Base-by-base conservation (phyloP, 768 basidiomycete species). In the Pholiota microspora region DNA sequence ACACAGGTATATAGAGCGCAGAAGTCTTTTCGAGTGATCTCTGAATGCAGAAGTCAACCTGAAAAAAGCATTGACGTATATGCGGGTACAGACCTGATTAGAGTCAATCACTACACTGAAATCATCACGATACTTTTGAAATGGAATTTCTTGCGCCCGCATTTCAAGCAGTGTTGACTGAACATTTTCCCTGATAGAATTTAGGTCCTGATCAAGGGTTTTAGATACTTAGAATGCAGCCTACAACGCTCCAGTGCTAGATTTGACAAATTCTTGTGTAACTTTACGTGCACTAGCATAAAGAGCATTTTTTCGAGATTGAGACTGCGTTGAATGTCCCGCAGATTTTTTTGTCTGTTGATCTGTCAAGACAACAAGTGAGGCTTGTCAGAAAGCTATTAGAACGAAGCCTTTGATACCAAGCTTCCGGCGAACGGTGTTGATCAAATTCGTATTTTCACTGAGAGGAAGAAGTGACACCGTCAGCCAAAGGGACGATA, bases 91-190 rank as follows among this genome's bases (percentile, higher is more conserved):
- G 31, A 58, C 59, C 47, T 59, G 36, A 21, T 55, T 56, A 28
- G 56, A 46, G 44, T 21, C 9, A 13, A 45, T 31, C 42, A 55
- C 55, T 24, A 48, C 35, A 27, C 55, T 42, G 12, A 44, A 56
- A 47, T 65, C 64, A 23, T 57, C 52, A 9, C 34, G 38, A 40
- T 58, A 59, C 35, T 63, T 65, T 21, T 64, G 38, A 36, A 59
- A 58, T 9, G 38, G 32, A 15, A 55, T 36, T 54, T 62, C 60
- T 52, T 61, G 61, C 21, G 49, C 24, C 8, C 49, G 46, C 35
- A 61, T 45, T 7, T 58, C 53, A 18, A 18, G 32, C 23, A 64
- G 27, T 24, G 45, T 57, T 18, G 45, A 49, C 28, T 56, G 54
- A 15, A 53, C 25, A 29, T 47, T 45, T 49, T 61, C 57, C 16